Evolutionary conservation across 345 rosid species (phyloP), one percentile per base, ranked within the genome.

Genomic region (Acer negundo): DNA sequence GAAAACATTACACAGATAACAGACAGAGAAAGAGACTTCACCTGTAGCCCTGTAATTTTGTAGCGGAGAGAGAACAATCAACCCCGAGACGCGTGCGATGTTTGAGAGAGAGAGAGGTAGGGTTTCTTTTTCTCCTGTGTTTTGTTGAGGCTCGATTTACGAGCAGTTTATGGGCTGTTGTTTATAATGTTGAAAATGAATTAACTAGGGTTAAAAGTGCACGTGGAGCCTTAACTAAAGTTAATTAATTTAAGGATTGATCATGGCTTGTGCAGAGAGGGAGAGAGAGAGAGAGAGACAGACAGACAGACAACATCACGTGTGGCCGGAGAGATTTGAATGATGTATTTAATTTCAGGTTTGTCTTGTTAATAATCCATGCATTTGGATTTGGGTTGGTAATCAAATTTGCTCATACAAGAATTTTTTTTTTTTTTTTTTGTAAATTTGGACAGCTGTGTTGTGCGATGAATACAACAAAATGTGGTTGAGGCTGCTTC

Each of bases 41-140:
- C 74, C 64, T 9, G 67, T 8, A 6, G 62, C 11, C 8, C 12
- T 58, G 62, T 58, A 58, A 16, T n/a, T 7, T 58, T 49, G n/a
- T 42, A 20, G 31, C 19, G 76, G 4, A 23, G 40, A 73, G 56
- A 44, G 56, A 62, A 61, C 42, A 44, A 78, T 77, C 61, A 53
- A 58, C 69, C 40, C 83, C 69, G 81, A 80, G 46, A 75, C 81
- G 74, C 76, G 78, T 71, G 80, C 82, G 73, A 8, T 42, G 19
- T 70, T 72, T 65, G 44, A 42, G 46, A 42, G 46, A 42, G 46
- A 42, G 46, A 42, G 38, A 1, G 0, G 64, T 31, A 67, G 31
- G 55, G 19, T 46, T 40, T 69, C 47, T 67, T 3, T 12, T 12
- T 1, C 16, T 46, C 5, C 4, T 69, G 31, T 20, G 24, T 68